These are phyloP conservation scores for Niveomyces coronatus DNA, from an alignment of 2,329 filamentous ascomycete species.

Conservation along the genomic window DNA sequence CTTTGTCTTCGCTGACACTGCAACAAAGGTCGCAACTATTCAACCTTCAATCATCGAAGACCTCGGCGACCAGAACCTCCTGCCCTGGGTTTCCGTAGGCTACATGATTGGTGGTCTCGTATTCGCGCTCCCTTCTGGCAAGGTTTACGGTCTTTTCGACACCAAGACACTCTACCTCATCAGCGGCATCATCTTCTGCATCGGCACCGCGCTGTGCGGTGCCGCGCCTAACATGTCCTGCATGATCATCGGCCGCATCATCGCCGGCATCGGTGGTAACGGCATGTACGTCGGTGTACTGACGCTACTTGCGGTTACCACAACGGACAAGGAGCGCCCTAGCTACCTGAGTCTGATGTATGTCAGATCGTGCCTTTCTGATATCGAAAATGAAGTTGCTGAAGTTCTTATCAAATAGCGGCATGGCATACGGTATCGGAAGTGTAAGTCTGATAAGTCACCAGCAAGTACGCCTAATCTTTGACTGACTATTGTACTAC, in stretches of 20 bases:
- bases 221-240: conserved; percentile 31
- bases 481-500: conserved; percentile 1
- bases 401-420: not conserved
- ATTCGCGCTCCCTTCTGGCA: conserved; percentile 21
- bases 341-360: conserved; percentile 15
- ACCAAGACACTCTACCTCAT: conserved; percentile 29
- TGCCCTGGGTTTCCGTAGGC: not conserved
- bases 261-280: conserved; percentile 30
- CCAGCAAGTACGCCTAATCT: not conserved
- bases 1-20: not conserved
- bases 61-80: not conserved
- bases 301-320: conserved; percentile 13
- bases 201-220: conserved; percentile 27
- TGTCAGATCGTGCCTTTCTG: not conserved
- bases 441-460: not conserved
- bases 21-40: not conserved
- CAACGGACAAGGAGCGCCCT: conserved; percentile 17
- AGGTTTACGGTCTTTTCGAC: conserved; percentile 32
- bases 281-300: conserved; percentile 28
- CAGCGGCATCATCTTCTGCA: conserved; percentile 17
- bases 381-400: not conserved
- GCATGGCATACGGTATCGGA: not conserved
- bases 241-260: conserved; percentile 33
- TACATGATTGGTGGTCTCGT: not conserved
- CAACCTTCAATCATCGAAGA: not conserved